phyloP scores from a whole-genome alignment of 345 rosid genomes.

The Litchi chinensis region DNA sequence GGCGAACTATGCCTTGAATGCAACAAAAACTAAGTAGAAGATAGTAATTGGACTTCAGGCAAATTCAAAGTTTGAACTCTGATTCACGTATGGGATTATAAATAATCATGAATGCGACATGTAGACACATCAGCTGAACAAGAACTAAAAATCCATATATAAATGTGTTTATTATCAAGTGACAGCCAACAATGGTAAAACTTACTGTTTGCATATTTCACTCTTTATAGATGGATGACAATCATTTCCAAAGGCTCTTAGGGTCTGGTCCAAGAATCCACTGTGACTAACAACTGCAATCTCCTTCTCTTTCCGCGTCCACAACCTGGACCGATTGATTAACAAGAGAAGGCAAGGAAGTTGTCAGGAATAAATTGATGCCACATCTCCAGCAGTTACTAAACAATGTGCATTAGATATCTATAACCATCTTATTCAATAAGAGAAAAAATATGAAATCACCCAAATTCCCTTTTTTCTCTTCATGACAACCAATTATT shows the following conservation, averaged over 20 bases:
- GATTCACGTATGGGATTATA: neutral
- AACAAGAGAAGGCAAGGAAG: neutral
- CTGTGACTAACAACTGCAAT: conserved; percentile 83
- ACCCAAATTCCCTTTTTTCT: neutral
- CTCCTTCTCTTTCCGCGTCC: conserved; percentile 72
- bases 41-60: neutral
- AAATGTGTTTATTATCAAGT: neutral
- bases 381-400: neutral
- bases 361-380: neutral
- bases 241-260: conserved; percentile 59
- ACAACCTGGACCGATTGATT: conserved; percentile 51
- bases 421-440: neutral
- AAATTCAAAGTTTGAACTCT: neutral
- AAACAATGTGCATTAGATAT: neutral
- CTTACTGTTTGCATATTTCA: conserved; percentile 66
- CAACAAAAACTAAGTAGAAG: neutral
- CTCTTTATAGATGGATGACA: conserved; percentile 49
- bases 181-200: conserved; percentile 1
- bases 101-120: neutral
- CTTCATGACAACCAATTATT: neutral
- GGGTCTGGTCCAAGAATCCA: conserved; percentile 55
- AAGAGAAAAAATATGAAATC: neutral
- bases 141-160: neutral
- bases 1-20: neutral
- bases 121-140: neutral